Evolutionary conservation across 2,329 filamentous ascomycete genomes (phyloP).

Genomic region (Botrytis fabae): DNA sequence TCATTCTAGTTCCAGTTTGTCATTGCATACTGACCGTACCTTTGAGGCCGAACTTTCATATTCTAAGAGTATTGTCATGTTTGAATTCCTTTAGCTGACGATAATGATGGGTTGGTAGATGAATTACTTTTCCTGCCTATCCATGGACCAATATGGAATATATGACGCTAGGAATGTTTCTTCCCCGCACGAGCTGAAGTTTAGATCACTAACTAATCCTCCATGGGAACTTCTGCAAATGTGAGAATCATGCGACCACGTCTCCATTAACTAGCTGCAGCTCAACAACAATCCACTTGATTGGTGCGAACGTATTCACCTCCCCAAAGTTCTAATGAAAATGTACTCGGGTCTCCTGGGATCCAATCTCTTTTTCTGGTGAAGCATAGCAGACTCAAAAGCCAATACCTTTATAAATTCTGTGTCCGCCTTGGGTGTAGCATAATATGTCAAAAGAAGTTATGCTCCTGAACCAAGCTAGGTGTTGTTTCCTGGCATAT

Average conservation of each 20-base stretch:
- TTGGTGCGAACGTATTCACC: neutral
- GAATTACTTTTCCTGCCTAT: neutral
- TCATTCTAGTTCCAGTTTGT: neutral
- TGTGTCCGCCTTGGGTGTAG: neutral
- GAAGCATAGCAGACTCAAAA: neutral
- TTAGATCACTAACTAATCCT: neutral
- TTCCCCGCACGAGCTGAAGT: neutral
- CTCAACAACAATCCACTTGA: neutral
- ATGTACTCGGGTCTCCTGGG: neutral
- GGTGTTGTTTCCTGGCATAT: neutral
- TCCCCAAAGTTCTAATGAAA: neutral
- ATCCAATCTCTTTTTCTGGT: neutral
- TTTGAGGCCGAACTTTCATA: neutral
- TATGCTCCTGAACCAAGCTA: neutral
- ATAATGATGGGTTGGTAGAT: neutral
- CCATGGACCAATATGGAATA: neutral
- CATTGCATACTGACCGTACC: neutral
- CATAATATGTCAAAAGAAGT: neutral
- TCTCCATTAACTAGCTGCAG: neutral
- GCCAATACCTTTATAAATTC: neutral
- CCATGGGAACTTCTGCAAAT: neutral
- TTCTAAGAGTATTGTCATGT: neutral
- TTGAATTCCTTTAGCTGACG: neutral
- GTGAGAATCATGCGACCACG: neutral
- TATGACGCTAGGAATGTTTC: neutral